Conservation (phyloP, 805 yeast species). For the Spathaspora arborariae region DNA sequence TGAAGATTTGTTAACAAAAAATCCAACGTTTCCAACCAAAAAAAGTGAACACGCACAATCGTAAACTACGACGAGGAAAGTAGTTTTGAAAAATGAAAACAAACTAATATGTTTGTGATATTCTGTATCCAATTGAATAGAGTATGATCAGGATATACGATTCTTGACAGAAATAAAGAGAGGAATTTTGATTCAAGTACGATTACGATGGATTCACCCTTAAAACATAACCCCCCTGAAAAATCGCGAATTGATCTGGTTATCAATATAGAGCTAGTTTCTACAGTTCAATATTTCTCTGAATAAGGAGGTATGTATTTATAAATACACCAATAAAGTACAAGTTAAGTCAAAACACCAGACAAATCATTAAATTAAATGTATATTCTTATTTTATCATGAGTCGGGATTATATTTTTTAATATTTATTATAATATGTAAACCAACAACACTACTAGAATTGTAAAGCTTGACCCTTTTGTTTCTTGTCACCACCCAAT, state of each 20-base stretch:
- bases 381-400: slow-evolving; percentile 5
- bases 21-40: neutral
- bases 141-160: neutral
- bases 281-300: too few species aligned
- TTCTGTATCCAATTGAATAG: neutral
- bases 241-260: too few species aligned
- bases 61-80: neutral
- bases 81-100: neutral
- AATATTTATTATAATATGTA: neutral
- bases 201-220: too few species aligned
- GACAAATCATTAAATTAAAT: slow-evolving; percentile 2
- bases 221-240: too few species aligned
- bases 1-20: neutral
- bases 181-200: too few species aligned
- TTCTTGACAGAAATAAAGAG: neutral
- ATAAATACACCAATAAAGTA: neutral
- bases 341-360: neutral
- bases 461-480: slow-evolving; percentile 99
- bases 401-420: neutral
- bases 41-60: neutral
- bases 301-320: neutral
- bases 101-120: neutral
- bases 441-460: slow-evolving; percentile 51
- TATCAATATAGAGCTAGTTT: too few species aligned
- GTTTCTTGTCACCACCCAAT: slow-evolving; percentile 99